A percentile compares a stretch with the other conserved stretches of the same genome.
Evolutionary conservation across 129 eudicot genomes (phyloP).

Genomic region (Saussurea involucrata): DNA sequence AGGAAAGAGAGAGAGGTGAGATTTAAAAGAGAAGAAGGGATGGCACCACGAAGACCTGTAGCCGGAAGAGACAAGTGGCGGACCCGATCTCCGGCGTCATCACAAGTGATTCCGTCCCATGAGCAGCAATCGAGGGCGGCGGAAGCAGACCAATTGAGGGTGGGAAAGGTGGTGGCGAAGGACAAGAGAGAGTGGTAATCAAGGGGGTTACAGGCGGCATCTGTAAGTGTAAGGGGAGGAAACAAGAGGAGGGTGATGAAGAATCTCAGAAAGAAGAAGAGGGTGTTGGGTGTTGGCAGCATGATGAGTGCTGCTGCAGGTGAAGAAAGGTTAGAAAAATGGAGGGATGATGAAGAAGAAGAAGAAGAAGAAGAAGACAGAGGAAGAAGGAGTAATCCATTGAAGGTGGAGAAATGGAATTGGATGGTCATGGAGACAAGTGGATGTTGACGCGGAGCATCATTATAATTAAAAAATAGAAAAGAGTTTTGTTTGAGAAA

Average conservation of each 20-base stretch:
- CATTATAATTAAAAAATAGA: background rate
- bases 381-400: background rate
- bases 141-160: constrained; percentile 34
- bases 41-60: constrained; percentile 34
- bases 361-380: background rate
- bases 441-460: constrained; percentile 45
- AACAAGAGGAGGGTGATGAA: background rate
- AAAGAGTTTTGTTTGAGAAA: background rate
- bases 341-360: background rate
- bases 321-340: background rate
- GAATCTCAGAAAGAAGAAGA: background rate
- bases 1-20: constrained; percentile 44
- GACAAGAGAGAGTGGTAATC: constrained; percentile 31
- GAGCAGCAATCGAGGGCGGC: constrained; percentile 37
- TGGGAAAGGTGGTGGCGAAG: constrained; percentile 19
- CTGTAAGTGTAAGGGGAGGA: background rate
- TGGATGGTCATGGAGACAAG: constrained; percentile 7
- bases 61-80: constrained; percentile 38
- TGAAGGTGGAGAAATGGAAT: background rate
- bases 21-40: constrained; percentile 31
- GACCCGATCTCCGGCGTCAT: constrained; percentile 29
- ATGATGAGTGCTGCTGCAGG: background rate
- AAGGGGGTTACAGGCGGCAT: constrained; percentile 32
- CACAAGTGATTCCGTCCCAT: constrained; percentile 56
- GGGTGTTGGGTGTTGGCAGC: background rate